Conservation (phyloP, 2,329 filamentous ascomycete genomes). For the Colletotrichum sp. region DNA sequence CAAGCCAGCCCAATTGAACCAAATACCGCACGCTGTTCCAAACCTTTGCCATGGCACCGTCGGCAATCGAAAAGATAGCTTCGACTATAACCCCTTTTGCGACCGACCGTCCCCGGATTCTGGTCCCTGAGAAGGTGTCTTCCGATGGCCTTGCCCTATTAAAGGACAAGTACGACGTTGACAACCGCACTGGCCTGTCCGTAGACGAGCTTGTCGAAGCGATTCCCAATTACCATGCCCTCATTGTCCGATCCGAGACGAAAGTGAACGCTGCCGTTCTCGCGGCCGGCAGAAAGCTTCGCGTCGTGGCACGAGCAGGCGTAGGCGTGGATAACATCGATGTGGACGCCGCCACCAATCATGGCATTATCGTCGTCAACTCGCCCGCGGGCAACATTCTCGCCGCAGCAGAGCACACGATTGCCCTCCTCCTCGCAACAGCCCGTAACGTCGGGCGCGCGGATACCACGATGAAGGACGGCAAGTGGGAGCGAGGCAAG, state of each 20-base stretch:
- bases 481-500: conserved; percentile 76
- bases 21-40: background rate
- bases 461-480: conserved; percentile 71
- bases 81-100: conserved; percentile 19
- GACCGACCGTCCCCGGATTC: conserved; percentile 49
- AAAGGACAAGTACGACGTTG: conserved; percentile 69
- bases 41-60: conserved; percentile 24
- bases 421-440: conserved; percentile 75
- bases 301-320: conserved; percentile 80
- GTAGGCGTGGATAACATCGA: conserved; percentile 87
- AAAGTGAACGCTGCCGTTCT: conserved; percentile 76
- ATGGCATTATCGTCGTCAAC: conserved; percentile 82
- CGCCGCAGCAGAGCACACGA: conserved; percentile 80
- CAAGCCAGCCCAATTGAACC: background rate
- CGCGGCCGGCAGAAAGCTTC: conserved; percentile 68
- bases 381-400: conserved; percentile 81
- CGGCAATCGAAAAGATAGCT: conserved; percentile 26
- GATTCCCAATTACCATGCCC: conserved; percentile 75
- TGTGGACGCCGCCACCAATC: conserved; percentile 72
- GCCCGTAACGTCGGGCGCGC: conserved; percentile 77
- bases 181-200: conserved; percentile 67
- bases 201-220: conserved; percentile 67
- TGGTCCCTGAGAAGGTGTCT: conserved; percentile 82
- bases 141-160: conserved; percentile 77
- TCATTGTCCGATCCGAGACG: conserved; percentile 83